These are phyloP conservation scores for Ogataea chonburiensis DNA, from an alignment of 805 yeast genomes.

Conservation along the genomic window DNA sequence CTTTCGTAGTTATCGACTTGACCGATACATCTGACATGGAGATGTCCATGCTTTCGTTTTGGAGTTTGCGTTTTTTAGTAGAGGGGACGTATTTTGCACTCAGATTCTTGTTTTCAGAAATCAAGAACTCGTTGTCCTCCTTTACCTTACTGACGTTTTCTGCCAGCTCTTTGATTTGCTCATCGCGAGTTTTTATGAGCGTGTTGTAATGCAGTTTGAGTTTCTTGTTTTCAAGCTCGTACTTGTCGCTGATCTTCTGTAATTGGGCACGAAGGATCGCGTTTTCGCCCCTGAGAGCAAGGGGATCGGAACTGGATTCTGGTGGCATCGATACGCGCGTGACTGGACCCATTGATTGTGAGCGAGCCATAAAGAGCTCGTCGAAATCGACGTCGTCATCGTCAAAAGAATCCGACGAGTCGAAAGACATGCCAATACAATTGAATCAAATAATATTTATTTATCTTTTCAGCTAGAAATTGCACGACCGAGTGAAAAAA, in stretches of 20 bases:
- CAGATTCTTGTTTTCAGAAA: slow-evolving; percentile 44
- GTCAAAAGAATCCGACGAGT: slow-evolving; percentile 32
- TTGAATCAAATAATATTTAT: slow-evolving; percentile 1
- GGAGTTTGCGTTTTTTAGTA: slow-evolving; percentile 26
- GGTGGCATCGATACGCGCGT: not conserved
- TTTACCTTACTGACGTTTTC: slow-evolving; percentile 44
- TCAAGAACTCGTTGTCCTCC: slow-evolving; percentile 55
- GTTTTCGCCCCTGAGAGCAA: slow-evolving; percentile 67
- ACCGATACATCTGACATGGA: slow-evolving; percentile 2
- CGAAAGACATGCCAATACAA: slow-evolving; percentile 10
- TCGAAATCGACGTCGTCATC: slow-evolving; percentile 34
- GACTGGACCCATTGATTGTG: slow-evolving; percentile 5
- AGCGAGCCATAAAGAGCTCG: slow-evolving; percentile 20
- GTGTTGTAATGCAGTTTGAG: slow-evolving; percentile 33
- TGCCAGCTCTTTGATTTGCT: slow-evolving; percentile 25
- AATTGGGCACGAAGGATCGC: slow-evolving; percentile 72
- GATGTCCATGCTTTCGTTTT: slow-evolving; percentile 15
- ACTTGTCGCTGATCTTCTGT: slow-evolving; percentile 41
- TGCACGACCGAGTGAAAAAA: slow-evolving; percentile 13
- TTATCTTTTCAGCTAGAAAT: slow-evolving; percentile 1
- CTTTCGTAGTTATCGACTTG: slow-evolving; percentile 3
- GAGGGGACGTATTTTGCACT: slow-evolving; percentile 25
- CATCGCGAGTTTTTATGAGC: slow-evolving; percentile 23
- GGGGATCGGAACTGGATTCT: slow-evolving; percentile 10
- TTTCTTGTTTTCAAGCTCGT: slow-evolving; percentile 37